Evolutionary conservation across 768 basidiomycete species (phyloP).

Genomic region (Dentipellis fragilis): DNA sequence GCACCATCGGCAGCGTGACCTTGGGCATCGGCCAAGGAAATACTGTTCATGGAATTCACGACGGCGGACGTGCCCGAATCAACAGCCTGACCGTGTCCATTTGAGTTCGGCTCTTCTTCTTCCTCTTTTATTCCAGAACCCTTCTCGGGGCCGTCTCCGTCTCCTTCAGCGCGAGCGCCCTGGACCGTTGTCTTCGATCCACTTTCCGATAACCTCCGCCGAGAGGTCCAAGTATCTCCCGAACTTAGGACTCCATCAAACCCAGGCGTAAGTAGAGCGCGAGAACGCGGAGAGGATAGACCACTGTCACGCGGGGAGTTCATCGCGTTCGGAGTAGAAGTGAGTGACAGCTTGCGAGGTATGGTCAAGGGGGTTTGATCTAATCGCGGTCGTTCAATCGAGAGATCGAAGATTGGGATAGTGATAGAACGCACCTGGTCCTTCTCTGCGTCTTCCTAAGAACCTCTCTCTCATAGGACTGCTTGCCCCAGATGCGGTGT

Average conservation of each 20-base stretch:
- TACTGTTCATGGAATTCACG: background rate
- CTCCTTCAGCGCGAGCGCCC: slow-evolving; percentile 27
- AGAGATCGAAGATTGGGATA: background rate
- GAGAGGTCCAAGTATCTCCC: slow-evolving; percentile 61
- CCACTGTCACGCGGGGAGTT: slow-evolving; percentile 49
- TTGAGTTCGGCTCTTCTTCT: slow-evolving; percentile 28
- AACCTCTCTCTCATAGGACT: slow-evolving; percentile 62
- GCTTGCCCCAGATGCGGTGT: slow-evolving; percentile 34
- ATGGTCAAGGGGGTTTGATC: slow-evolving; percentile 47
- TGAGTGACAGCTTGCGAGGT: slow-evolving; percentile 63
- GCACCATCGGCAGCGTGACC: background rate
- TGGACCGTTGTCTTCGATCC: slow-evolving; percentile 31
- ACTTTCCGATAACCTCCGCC: slow-evolving; percentile 53
- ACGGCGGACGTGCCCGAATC: background rate
- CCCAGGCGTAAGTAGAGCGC: slow-evolving; percentile 44
- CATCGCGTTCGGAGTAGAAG: slow-evolving; percentile 44
- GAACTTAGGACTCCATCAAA: slow-evolving; percentile 66
- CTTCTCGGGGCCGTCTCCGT: slow-evolving; percentile 32
- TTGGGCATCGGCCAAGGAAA: background rate
- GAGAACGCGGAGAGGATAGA: slow-evolving; percentile 56
- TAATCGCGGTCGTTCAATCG: slow-evolving; percentile 17
- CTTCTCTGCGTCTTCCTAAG: slow-evolving; percentile 54
- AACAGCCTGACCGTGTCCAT: background rate
- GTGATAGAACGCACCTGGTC: slow-evolving; percentile 40
- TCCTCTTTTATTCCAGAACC: slow-evolving; percentile 49